These are phyloP conservation scores for Phaffomyces opuntiae DNA, from an alignment of 805 yeast genomes.

Conservation along the genomic window DNA sequence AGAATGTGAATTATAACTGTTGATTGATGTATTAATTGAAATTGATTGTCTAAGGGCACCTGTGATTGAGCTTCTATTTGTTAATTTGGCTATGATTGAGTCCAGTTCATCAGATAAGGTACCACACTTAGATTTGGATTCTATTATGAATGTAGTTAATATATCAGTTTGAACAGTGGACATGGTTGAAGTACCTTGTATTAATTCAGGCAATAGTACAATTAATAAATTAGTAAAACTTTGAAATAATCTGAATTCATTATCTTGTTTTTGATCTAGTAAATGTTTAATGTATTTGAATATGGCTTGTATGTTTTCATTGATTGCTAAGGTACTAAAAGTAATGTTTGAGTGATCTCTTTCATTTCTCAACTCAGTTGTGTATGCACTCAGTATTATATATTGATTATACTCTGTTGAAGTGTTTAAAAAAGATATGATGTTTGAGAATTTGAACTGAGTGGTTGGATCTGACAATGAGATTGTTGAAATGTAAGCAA, in stretches of 20 bases:
- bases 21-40: neutral
- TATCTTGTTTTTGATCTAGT: slow-evolving; percentile 1
- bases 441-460: slow-evolving; percentile 7
- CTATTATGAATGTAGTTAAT: slow-evolving; percentile 8
- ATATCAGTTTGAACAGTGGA: slow-evolving; percentile 9
- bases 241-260: slow-evolving; percentile 2
- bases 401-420: slow-evolving; percentile 15
- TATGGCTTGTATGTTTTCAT: slow-evolving; percentile 8
- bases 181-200: slow-evolving; percentile 2
- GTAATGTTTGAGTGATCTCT: slow-evolving; percentile 5
- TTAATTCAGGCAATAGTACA: slow-evolving; percentile 5
- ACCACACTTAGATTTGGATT: slow-evolving; percentile 4
- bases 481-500: slow-evolving; percentile 10
- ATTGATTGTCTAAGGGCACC: slow-evolving; percentile 10
- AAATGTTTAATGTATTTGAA: slow-evolving; percentile 9
- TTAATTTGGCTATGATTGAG: slow-evolving; percentile 5
- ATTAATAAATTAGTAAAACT: slow-evolving; percentile 11
- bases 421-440: slow-evolving; percentile 6
- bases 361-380: slow-evolving; percentile 11
- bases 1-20: slow-evolving; percentile 1
- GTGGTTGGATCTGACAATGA: slow-evolving; percentile 7
- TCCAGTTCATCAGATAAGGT: slow-evolving; percentile 12
- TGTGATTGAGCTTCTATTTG: slow-evolving; percentile 12
- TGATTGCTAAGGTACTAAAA: slow-evolving; percentile 12
- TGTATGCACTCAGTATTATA: slow-evolving; percentile 11